Percentiles rank a stretch among this genome's conserved stretches.
Evolutionary conservation across 2,329 filamentous ascomycete species (phyloP).

Genomic region (Epichloe festucae): DNA sequence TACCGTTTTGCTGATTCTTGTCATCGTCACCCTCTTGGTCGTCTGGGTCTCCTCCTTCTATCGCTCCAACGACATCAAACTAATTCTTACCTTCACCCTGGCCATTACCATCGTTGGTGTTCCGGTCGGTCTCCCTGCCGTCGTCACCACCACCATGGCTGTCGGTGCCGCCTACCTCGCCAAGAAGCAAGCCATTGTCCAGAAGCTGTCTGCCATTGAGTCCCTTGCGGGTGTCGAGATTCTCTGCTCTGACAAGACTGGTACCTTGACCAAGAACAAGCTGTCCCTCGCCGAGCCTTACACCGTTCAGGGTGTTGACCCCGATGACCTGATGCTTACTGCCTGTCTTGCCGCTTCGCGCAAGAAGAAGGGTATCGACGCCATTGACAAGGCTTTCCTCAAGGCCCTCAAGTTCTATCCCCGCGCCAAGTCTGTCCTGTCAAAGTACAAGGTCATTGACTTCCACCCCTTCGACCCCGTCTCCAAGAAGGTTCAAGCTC

Average conservation of each 20-base stretch:
- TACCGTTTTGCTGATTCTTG: conserved; percentile 63
- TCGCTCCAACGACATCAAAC: conserved; percentile 59
- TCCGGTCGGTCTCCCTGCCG: conserved; percentile 81
- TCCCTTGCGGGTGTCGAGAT: conserved; percentile 87
- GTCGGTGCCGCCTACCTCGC: conserved; percentile 84
- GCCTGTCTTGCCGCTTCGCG: conserved; percentile 80
- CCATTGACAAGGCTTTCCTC: conserved; percentile 89
- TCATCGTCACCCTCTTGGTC: conserved; percentile 66
- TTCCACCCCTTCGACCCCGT: conserved; percentile 87
- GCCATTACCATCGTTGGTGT: conserved; percentile 88
- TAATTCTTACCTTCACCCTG: conserved; percentile 71
- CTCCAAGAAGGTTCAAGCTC: conserved; percentile 79
- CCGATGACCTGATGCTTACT: conserved; percentile 83
- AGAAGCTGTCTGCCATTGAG: conserved; percentile 86
- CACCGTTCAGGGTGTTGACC: conserved; percentile 68
- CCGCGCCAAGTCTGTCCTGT: conserved; percentile 64
- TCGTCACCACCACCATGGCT: conserved; percentile 91
- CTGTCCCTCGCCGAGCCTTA: conserved; percentile 76
- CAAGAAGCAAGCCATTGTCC: conserved; percentile 86
- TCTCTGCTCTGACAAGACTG: conserved; percentile 75
- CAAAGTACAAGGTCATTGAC: conserved; percentile 72
- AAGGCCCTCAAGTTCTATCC: conserved; percentile 76
- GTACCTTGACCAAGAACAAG: conserved; percentile 89
- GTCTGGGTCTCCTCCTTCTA: conserved; percentile 86
- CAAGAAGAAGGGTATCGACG: conserved; percentile 93